phyloP scores from a whole-genome alignment of 495 filamentous ascomycete genomes.

The Aspergillus incahuasiensis region DNA sequence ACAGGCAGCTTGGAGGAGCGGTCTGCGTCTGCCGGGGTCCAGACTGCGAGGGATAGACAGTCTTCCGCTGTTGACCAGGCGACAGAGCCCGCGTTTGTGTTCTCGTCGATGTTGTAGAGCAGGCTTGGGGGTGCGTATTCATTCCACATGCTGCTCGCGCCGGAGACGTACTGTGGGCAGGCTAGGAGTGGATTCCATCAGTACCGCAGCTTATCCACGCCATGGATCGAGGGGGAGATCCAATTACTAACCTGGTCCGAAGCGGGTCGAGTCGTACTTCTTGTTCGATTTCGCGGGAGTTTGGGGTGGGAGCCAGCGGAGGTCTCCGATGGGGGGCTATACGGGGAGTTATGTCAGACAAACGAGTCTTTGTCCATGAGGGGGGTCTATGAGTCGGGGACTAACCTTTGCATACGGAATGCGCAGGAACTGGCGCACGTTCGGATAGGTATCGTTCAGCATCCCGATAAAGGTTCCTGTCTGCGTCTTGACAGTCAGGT shows the following conservation, averaged over 20 bases:
- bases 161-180: background rate
- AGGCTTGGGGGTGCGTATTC: slow-evolving; percentile 12
- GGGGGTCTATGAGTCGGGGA: too few species aligned
- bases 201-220: too few species aligned
- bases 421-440: background rate
- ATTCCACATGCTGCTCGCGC: background rate
- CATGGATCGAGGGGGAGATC: too few species aligned
- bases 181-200: too few species aligned
- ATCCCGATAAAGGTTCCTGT: background rate
- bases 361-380: too few species aligned
- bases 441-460: background rate
- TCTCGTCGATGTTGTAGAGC: slow-evolving; percentile 11
- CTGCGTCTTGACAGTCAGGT: background rate
- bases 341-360: too few species aligned
- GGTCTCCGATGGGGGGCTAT: background rate
- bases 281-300: background rate
- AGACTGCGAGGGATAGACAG: slow-evolving; percentile 18
- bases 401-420: background rate
- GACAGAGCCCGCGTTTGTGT: slow-evolving; percentile 6
- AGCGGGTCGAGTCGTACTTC: background rate
- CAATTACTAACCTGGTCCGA: background rate
- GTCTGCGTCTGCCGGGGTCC: slow-evolving; percentile 15
- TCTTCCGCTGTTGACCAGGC: slow-evolving; percentile 20
- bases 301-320: background rate
- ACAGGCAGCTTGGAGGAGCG: slow-evolving; percentile 14